Evolutionary conservation across 2,329 filamentous ascomycete species (phyloP), one percentile per base, ranked within the genome.

Genomic region (Paecilomyces variotii): DNA sequence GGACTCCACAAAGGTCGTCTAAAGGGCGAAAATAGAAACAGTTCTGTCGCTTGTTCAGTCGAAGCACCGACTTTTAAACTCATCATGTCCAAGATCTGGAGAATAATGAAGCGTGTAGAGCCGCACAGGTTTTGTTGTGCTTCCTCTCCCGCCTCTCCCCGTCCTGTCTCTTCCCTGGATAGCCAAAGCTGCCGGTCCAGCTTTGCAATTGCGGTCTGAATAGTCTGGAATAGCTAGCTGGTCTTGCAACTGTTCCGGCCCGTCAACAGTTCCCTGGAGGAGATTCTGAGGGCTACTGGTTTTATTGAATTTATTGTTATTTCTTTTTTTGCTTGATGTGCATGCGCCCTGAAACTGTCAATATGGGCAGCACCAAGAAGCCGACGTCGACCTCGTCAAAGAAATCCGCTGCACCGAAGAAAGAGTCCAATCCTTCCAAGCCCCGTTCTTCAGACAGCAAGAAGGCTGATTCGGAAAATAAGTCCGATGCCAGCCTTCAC

Each of bases 401-500:
- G 26, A 35, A 53, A 50, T 4, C 30, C 5, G 12, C 30, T n/a
- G n/a, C n/a, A 24, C 19, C n/a, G 39, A 45, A 45, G 39, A 45
- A 45, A 7, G 27, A 35, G 52, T 57, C 53, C 26, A 34, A 4
- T 32, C 30, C 30, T 32, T 57, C 53, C 39, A 45, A 45, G 39
- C 19, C 39, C 19, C 39, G 39, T 45, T n/a, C 39, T 19, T 45
- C 39, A 6, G n/a, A 14, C 19, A 45, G 39, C n/a, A 45, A 45
- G 5, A n/a, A 24, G 19, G 39, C 7, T n/a, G 5, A n/a, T 45
- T n/a, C 39, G n/a, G n/a, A n/a, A 24, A 45, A 45, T 9, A 45
- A 45, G 39, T 19, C 19, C n/a, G 19, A 45, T 45, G 1, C 86
- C 69, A 93, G 96, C 80, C 91, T 94, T 87, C 93, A 97, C 77